Evolutionary conservation across 2,329 filamentous ascomycete species (phyloP).

Genomic region (Saccharata proteae): DNA sequence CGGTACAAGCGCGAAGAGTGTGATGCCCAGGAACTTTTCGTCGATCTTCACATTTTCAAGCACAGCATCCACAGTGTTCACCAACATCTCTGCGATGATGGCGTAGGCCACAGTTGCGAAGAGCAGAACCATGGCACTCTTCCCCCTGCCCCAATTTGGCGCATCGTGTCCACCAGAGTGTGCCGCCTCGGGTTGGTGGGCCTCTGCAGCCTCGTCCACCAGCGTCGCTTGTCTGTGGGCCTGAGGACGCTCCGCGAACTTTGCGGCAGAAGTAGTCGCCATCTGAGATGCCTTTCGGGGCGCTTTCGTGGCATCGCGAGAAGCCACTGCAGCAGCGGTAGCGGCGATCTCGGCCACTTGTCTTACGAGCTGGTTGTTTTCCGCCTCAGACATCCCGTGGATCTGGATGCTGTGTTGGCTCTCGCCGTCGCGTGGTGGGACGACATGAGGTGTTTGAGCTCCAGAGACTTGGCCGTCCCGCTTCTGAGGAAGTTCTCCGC

Average conservation of each 20-base stretch:
- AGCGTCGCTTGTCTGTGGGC: slow-evolving; percentile 26
- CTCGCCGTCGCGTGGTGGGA: slow-evolving; percentile 23
- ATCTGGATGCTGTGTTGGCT: slow-evolving; percentile 32
- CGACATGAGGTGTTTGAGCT: slow-evolving; percentile 21
- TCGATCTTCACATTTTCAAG: slow-evolving; percentile 82
- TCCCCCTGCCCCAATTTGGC: slow-evolving; percentile 92
- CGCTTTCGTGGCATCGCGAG: slow-evolving; percentile 55
- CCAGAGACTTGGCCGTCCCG: slow-evolving; percentile 14
- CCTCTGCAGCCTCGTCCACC: slow-evolving; percentile 30
- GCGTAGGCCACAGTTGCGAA: slow-evolving; percentile 86
- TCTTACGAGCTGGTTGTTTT: slow-evolving; percentile 68
- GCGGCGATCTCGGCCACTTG: slow-evolving; percentile 91
- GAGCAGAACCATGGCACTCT: slow-evolving; percentile 81
- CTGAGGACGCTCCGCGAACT: slow-evolving; percentile 25
- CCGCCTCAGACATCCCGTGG: slow-evolving; percentile 65
- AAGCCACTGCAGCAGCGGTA: slow-evolving; percentile 76
- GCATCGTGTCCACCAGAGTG: slow-evolving; percentile 75
- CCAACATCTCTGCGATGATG: slow-evolving; percentile 92
- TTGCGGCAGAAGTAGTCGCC: slow-evolving; percentile 18
- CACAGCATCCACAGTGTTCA: slow-evolving; percentile 95
- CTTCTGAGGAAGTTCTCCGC: slow-evolving; percentile 3
- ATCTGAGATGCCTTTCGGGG: slow-evolving; percentile 39
- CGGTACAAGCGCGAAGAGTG: slow-evolving; percentile 88
- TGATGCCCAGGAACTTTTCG: slow-evolving; percentile 95
- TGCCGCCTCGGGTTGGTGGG: slow-evolving; percentile 30